A percentile compares a stretch with the other conserved stretches of the same genome.
Conservation (phyloP, 768 basidiomycete species). For the Auricularia sp. region DNA sequence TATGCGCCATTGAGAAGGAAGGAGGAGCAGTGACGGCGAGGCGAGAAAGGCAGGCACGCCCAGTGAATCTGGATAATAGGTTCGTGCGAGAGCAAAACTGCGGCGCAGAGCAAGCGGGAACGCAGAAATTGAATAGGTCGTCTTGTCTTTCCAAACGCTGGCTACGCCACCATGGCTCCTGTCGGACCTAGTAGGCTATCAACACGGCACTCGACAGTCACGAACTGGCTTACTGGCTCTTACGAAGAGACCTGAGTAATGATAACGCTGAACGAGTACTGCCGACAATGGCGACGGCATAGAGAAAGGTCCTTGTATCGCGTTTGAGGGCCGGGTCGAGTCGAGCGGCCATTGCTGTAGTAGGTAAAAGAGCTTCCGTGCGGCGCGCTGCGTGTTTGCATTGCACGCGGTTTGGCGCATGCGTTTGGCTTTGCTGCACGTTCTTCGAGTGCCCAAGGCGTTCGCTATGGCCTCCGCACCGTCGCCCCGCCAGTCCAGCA, state of each 20-base stretch:
- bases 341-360: neutral
- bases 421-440: too few relatives aligned
- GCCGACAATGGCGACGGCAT: neutral
- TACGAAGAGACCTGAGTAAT: neutral
- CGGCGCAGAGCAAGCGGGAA: neutral
- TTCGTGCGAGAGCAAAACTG: neutral
- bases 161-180: neutral
- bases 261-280: neutral
- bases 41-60: neutral
- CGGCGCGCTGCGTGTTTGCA: neutral
- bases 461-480: too few relatives aligned
- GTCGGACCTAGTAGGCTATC: neutral
- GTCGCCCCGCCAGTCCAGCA: too few relatives aligned
- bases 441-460: too few relatives aligned
- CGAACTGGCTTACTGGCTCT: neutral
- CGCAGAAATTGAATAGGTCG: neutral
- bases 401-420: too few relatives aligned
- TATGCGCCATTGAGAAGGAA: neutral
- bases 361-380: neutral
- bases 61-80: neutral
- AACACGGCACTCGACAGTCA: neutral
- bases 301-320: neutral
- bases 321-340: neutral
- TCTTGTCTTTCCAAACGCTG: neutral
- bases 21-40: neutral